These are phyloP conservation scores for Lumnitzera littorea DNA, from an alignment of 345 rosid species.

Conservation along the genomic window DNA sequence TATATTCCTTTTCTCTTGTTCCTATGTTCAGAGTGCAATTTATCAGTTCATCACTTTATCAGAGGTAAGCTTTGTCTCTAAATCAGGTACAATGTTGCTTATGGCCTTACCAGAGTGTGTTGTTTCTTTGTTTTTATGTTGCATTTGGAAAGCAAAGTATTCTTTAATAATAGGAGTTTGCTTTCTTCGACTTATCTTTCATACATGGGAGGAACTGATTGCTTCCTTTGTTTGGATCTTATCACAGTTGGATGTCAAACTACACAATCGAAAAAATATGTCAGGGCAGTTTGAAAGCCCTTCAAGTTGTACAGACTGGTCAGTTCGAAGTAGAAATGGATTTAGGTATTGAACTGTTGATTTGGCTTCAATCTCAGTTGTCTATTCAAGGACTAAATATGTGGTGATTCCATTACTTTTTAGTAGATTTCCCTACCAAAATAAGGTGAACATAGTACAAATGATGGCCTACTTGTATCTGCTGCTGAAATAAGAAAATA, in stretches of 20 bases:
- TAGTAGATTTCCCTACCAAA: no score
- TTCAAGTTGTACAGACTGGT: slow-evolving; percentile 18
- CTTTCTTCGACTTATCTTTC: background rate
- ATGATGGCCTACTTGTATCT: no score
- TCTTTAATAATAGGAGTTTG: background rate
- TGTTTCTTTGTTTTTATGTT: background rate
- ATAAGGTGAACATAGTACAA: no score
- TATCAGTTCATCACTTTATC: slow-evolving; percentile 77
- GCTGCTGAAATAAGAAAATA: no score
- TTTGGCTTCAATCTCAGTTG: background rate
- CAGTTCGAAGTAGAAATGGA: slow-evolving; percentile 17
- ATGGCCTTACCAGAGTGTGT: background rate
- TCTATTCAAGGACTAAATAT: no score
- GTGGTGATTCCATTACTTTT: no score
- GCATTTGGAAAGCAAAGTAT: no score
- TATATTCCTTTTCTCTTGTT: slow-evolving; percentile 13
- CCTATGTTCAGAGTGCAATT: slow-evolving; percentile 62
- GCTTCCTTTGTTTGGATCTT: slow-evolving; percentile 4
- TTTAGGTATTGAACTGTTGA: slow-evolving; percentile 25
- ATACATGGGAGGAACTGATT: background rate
- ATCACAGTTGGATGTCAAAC: slow-evolving; percentile 59
- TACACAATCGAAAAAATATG: slow-evolving; percentile 56
- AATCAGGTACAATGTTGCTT: background rate
- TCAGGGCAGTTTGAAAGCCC: slow-evolving; percentile 51
- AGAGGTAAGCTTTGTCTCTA: slow-evolving; percentile 46